Evolutionary conservation across 768 basidiomycete genomes (phyloP), one percentile per base, ranked within the genome.

Genomic region (Mycena galericulata): DNA sequence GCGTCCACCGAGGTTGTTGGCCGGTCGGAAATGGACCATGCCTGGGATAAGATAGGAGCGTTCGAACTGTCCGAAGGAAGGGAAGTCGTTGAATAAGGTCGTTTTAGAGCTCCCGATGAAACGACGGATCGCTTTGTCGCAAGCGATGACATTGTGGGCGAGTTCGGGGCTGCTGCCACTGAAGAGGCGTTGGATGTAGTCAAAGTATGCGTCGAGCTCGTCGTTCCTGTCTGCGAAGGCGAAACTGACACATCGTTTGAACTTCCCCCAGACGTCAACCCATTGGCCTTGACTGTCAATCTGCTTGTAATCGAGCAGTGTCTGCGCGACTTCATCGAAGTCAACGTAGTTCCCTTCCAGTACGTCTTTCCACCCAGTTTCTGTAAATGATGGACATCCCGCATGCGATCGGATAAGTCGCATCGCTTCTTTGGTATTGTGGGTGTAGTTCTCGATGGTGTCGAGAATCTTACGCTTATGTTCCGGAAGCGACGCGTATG

Each of bases 141-240:
- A 62, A 8, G 9, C 36, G 20, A 61, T 49, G 47, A 62, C 60
- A 29, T 51, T 40, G 26, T 51, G 49, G 12, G 47, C 49, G 49
- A 62, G 61, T 2, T 43, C 29, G 6, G 18, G 1, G 0, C 27
- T 6, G 10, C 7, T 43, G 3, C 32, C 38, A 1, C 1, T 11
- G 50, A 62, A 53, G 40, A 62, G 61, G 9, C 50, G 50, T 43
- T 62, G 36, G 61, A 62, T 43, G 41, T 62, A 43, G 0, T 62
- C 7, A 14, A 41, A 62, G 27, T 62, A 62, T 4, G 26, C 22
- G 26, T 29, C 38, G 1, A 62, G 36, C 20, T 62, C 60, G 12
- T 50, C 5, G 1, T 29, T 6, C 4, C 60, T 15, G 18, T 17
- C 14, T 14, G 20, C 1, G 36, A 62, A 62, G 0, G 36, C 40